Conservation (phyloP, 1,139 yeast species). For the Debaryomyces coudertii region DNA sequence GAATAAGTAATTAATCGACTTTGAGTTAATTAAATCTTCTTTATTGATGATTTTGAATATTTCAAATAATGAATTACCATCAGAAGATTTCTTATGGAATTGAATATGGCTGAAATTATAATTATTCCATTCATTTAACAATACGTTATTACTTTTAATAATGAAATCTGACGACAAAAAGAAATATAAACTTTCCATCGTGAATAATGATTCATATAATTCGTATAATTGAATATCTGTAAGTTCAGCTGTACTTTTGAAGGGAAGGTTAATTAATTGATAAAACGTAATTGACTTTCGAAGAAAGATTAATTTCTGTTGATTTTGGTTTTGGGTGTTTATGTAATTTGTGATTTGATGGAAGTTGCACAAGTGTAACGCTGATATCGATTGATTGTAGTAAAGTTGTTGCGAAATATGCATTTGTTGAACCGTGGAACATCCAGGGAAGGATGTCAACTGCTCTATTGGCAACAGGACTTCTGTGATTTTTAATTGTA, state of each 20-base stretch:
- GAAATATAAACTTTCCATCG: slow-evolving; percentile 38
- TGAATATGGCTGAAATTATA: slow-evolving; percentile 11
- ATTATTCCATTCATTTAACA: slow-evolving; percentile 15
- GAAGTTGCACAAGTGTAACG: slow-evolving; percentile 39
- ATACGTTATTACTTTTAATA: slow-evolving; percentile 13
- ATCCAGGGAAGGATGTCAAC: slow-evolving; percentile 30
- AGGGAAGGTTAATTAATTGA: slow-evolving; percentile 35
- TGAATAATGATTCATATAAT: slow-evolving; percentile 37
- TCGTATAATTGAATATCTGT: slow-evolving; percentile 35
- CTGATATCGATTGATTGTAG: slow-evolving; percentile 38
- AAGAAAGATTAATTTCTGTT: slow-evolving; percentile 38
- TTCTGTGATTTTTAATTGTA: slow-evolving; percentile 35
- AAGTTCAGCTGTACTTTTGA: slow-evolving; percentile 24
- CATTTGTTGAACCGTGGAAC: background rate
- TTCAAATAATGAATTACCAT: slow-evolving; percentile 14
- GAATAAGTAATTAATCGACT: slow-evolving; percentile 10
- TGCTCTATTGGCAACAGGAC: slow-evolving; percentile 33
- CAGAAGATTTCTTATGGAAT: slow-evolving; percentile 10
- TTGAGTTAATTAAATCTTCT: slow-evolving; percentile 10
- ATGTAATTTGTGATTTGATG: slow-evolving; percentile 35
- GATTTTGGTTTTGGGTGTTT: slow-evolving; percentile 26
- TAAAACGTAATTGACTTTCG: slow-evolving; percentile 41
- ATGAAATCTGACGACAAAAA: slow-evolving; percentile 29
- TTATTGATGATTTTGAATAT: slow-evolving; percentile 14
- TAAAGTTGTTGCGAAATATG: slow-evolving; percentile 32